Evolutionary conservation across 768 basidiomycete genomes (phyloP), one percentile per base, ranked within the genome.

Genomic region (Wakefieldia striispora): DNA sequence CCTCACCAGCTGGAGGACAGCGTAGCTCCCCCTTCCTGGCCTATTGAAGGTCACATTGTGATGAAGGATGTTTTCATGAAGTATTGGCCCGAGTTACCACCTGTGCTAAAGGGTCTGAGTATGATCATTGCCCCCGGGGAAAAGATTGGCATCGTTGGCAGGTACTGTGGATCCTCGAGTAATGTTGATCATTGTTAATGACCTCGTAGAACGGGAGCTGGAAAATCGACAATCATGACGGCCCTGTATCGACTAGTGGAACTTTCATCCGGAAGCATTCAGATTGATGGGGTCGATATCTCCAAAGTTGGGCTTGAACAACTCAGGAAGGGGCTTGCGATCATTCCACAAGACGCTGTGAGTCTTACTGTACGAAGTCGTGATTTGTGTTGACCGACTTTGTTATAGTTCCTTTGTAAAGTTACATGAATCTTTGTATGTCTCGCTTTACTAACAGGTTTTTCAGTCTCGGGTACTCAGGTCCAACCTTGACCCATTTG

Each of bases 101-200:
- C 83, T 3, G 93, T 97, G 7, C 73, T 97, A n/a, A 90, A 87
- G 67, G 87, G 86, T 3, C 66, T 97, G 40, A 80, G 78, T 12
- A 79, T 97, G 77, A 71, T 70, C 24, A 74, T 97, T 23, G 65
- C 70, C 0, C 80, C 81, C 0, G 88, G 88, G 5, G 94, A 97
- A 71, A 95, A 95, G 71, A 84, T 98, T 55, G 94, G 94, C 24
- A 88, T 95, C 45, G 88, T 95, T 40, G 91, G 92, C 20, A 59
- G 82, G 66, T 78, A 61, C 29, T 3, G 2, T 49, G 10, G 19
- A 40, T 38, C 26, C 3, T 27, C 69, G 53, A 31, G 49, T 53
- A 17, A 13, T 31, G 6, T 23, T n/a, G 36, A 13, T 45, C 20
- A 24, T 17, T 35, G 19, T 31, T 47, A 17, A 43, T 33, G 26